These are phyloP conservation scores for Candida takata DNA, from an alignment of 805 yeast genomes.

Conservation along the genomic window DNA sequence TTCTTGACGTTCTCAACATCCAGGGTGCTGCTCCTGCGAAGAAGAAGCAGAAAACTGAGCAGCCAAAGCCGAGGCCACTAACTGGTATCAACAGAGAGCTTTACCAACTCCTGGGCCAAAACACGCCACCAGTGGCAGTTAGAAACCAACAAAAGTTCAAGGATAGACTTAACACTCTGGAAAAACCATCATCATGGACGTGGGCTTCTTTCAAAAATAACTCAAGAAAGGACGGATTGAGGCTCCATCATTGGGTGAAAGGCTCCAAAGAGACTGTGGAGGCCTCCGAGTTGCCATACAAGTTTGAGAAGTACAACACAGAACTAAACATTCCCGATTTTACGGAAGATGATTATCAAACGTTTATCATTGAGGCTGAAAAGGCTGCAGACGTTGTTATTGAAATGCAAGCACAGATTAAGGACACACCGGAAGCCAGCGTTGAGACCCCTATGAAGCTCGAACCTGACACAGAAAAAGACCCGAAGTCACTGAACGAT, in stretches of 20 bases:
- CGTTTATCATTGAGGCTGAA: conserved; percentile 34
- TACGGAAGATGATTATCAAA: conserved; percentile 51
- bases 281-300: conserved; percentile 38
- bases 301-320: conserved; percentile 70
- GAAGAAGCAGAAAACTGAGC: conserved; percentile 28
- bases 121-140: conserved; percentile 79
- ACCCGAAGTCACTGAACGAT: too few species aligned
- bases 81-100: conserved; percentile 87
- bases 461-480: too few species aligned
- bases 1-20: conserved; percentile 70
- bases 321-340: conserved; percentile 64
- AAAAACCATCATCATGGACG: conserved; percentile 80
- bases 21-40: conserved; percentile 28
- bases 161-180: conserved; percentile 51
- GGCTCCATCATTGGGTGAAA: conserved; percentile 80
- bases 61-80: conserved; percentile 20
- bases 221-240: conserved; percentile 43
- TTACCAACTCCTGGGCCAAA: conserved; percentile 82
- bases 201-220: conserved; percentile 52
- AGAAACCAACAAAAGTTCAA: conserved; percentile 47
- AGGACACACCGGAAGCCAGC: conserved; percentile 12
- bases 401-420: conserved; percentile 4
- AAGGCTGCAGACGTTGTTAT: conserved; percentile 3
- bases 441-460: conserved; percentile 5
- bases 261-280: conserved; percentile 40